Percentiles rank a stretch among this genome's conserved stretches.
phyloP scores from a whole-genome alignment of 768 basidiomycete species.

The Chalciporus sphaerocephalus region DNA sequence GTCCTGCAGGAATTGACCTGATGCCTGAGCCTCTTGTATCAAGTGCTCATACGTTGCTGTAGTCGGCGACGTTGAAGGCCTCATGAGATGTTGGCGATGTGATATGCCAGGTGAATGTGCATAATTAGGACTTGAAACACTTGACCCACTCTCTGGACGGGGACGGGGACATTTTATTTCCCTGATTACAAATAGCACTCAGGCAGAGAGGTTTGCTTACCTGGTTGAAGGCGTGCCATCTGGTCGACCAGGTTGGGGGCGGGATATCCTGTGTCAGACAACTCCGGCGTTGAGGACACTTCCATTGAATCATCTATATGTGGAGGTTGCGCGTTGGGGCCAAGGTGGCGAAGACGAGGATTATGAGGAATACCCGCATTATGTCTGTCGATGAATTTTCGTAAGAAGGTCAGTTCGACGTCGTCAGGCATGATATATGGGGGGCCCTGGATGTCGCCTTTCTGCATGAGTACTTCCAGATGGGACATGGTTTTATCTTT shows the following conservation, averaged over 20 bases:
- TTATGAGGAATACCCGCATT: slow-evolving; percentile 73
- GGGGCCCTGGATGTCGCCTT: slow-evolving; percentile 80
- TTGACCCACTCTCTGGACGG: slow-evolving; percentile 24
- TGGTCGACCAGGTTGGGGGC: slow-evolving; percentile 30
- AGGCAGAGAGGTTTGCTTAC: slow-evolving; percentile 14
- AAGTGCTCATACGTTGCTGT: slow-evolving; percentile 50
- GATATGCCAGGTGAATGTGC: slow-evolving; percentile 30
- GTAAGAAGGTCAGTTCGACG: slow-evolving; percentile 70
- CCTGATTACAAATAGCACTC: neutral
- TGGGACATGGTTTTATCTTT: slow-evolving; percentile 90
- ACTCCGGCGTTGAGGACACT: slow-evolving; percentile 31
- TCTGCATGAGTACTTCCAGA: slow-evolving; percentile 81
- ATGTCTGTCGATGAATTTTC: slow-evolving; percentile 80
- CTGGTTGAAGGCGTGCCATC: slow-evolving; percentile 34
- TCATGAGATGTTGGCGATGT: slow-evolving; percentile 34
- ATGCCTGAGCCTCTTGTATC: slow-evolving; percentile 53
- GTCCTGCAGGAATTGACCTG: slow-evolving; percentile 64
- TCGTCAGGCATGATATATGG: slow-evolving; percentile 80
- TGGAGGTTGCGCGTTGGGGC: slow-evolving; percentile 28
- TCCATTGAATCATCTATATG: slow-evolving; percentile 35
- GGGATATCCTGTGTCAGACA: slow-evolving; percentile 33
- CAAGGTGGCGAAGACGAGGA: slow-evolving; percentile 64
- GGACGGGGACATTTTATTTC: slow-evolving; percentile 2
- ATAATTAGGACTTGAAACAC: slow-evolving; percentile 31
- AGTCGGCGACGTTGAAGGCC: slow-evolving; percentile 49